Evolutionary conservation across 768 basidiomycete genomes (phyloP).

Genomic region (Tricholoma matsutake): DNA sequence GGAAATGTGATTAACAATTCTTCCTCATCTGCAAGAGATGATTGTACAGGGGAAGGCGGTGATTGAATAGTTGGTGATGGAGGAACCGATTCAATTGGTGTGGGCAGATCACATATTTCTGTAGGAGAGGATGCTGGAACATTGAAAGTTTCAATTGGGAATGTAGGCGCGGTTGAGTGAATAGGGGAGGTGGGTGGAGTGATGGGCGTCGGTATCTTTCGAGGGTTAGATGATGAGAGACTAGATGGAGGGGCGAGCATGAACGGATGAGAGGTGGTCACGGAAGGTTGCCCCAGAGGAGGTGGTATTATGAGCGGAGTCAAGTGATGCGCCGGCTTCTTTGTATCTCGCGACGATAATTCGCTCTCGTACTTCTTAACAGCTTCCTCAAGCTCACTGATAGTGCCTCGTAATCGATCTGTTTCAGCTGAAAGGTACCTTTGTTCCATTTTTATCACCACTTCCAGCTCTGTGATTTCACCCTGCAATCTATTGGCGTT

Average conservation of each 20-base stretch:
- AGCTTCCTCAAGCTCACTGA: slow-evolving; percentile 47
- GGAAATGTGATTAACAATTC: neutral
- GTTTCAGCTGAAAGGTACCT: slow-evolving; percentile 35
- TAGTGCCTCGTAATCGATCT: slow-evolving; percentile 44
- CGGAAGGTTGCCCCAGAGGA: slow-evolving; percentile 3
- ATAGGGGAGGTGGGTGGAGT: slow-evolving; percentile 21
- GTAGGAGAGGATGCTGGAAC: neutral
- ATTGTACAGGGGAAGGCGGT: neutral
- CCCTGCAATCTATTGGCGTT: neutral
- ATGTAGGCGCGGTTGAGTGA: slow-evolving; percentile 2
- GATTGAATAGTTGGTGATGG: neutral
- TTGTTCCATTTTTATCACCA: neutral
- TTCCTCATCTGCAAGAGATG: neutral
- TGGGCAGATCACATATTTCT: neutral
- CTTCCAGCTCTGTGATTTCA: neutral
- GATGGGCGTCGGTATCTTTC: slow-evolving; percentile 12
- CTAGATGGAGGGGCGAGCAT: neutral
- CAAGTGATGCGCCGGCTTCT: slow-evolving; percentile 9
- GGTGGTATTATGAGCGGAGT: slow-evolving; percentile 14
- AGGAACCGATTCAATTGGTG: neutral
- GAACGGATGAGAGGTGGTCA: slow-evolving; percentile 3
- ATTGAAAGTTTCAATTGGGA: neutral
- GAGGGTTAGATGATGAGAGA: neutral
- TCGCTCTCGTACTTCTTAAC: slow-evolving; percentile 37
- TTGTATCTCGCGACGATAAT: slow-evolving; percentile 5